Evolutionary conservation across 2,329 filamentous ascomycete genomes (phyloP).

Genomic region (Tolypocladium inflatum): DNA sequence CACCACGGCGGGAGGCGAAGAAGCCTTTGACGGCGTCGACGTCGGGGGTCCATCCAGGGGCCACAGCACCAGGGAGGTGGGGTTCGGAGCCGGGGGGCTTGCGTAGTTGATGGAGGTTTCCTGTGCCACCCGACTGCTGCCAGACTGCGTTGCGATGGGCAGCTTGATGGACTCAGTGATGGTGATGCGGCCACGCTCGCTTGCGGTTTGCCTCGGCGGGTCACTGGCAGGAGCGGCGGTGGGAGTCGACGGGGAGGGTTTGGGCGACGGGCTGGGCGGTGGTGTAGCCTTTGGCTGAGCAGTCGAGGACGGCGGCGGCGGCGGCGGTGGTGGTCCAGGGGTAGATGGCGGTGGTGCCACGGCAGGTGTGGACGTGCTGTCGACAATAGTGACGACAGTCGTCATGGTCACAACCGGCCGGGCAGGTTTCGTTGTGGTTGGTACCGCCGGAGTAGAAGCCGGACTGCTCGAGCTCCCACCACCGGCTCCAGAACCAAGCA

Average conservation of each 20-base stretch:
- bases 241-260: not conserved
- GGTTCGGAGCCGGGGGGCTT: constrained; percentile 2
- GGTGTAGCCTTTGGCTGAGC: not conserved
- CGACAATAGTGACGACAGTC: constrained; percentile 18
- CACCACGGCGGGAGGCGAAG: not conserved
- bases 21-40: not conserved
- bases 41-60: constrained; percentile 13
- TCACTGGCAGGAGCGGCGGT: not conserved
- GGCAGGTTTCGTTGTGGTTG: constrained; percentile 4
- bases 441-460: not conserved
- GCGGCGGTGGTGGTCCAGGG: constrained; percentile 4
- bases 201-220: not conserved
- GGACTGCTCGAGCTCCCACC: not conserved
- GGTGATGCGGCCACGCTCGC: constrained; percentile 7
- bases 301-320: constrained; percentile 2
- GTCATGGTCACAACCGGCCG: constrained; percentile 19
- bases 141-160: constrained; percentile 7
- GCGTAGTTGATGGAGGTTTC: constrained; percentile 3
- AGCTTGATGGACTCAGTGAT: constrained; percentile 17
- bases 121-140: not conserved
- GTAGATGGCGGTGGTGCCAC: not conserved
- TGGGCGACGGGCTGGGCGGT: not conserved
- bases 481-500: constrained; percentile 26
- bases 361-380: constrained; percentile 3
- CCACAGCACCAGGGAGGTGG: constrained; percentile 16